Percentiles rank a stretch among this genome's conserved stretches.
These are phyloP conservation scores for Helianthus tuberosus DNA, from an alignment of 129 eudicot species.

Conservation along the genomic window DNA sequence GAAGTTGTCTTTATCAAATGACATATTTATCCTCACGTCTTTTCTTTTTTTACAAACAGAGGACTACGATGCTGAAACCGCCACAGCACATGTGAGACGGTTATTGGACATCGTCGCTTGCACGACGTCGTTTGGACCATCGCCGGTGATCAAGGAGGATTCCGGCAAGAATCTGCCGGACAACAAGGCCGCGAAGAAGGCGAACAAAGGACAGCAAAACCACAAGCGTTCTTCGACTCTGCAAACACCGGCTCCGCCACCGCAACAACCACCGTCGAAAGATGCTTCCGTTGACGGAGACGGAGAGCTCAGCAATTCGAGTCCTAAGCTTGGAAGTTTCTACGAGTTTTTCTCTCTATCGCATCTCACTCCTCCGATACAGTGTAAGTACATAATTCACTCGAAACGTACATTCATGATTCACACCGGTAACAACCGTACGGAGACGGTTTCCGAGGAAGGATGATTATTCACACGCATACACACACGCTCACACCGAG, in stretches of 20 bases:
- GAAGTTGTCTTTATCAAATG: constrained; percentile 18
- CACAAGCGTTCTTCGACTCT: constrained; percentile 47
- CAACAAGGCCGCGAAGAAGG: constrained; percentile 55
- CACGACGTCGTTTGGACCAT: constrained; percentile 94
- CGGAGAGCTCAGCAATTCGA: constrained; percentile 79
- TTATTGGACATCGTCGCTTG: constrained; percentile 93
- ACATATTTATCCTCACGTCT: constrained; percentile 30
- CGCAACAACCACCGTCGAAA: constrained; percentile 45
- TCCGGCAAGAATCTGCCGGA: constrained; percentile 52
- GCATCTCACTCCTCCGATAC: constrained; percentile 95
- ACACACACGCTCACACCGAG: not conserved
- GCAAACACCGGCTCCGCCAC: constrained; percentile 34
- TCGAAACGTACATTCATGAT: not conserved
- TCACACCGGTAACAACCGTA: not conserved
- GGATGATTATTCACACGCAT: constrained; percentile 13
- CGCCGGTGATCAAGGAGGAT: constrained; percentile 74
- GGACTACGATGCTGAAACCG: constrained; percentile 83
- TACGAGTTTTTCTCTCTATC: constrained; percentile 96
- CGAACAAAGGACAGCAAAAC: constrained; percentile 46
- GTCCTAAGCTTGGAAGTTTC: constrained; percentile 89
- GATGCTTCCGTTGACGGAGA: constrained; percentile 72
- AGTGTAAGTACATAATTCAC: constrained; percentile 47
- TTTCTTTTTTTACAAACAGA: constrained; percentile 43
- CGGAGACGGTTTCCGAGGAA: not conserved
- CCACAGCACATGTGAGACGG: constrained; percentile 86